phyloP scores from a whole-genome alignment of 257 asterid species.

The Solanum bulbocastanum region DNA sequence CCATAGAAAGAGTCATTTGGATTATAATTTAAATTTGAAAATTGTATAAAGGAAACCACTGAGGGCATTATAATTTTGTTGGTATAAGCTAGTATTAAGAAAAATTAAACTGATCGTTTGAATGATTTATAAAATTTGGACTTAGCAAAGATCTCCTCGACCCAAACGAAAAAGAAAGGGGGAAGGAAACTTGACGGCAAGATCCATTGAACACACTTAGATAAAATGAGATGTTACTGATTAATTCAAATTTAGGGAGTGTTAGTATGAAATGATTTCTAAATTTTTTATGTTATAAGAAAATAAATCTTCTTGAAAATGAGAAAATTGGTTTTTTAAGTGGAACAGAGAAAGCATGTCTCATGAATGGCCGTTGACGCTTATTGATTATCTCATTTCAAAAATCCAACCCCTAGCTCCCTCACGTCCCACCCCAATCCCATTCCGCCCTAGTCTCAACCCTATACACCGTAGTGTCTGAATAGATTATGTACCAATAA shows the following conservation, averaged over 20 bases:
- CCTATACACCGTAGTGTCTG: neutral
- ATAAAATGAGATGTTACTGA: no score
- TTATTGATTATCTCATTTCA: neutral
- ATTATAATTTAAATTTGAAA: neutral
- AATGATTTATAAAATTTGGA: neutral
- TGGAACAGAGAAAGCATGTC: neutral
- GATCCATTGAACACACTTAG: neutral
- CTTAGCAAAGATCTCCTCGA: neutral
- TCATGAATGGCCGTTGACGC: fast-evolving
- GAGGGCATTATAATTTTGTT: neutral
- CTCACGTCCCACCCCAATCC: no score
- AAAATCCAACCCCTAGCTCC: neutral
- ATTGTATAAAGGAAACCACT: neutral
- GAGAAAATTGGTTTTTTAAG: neutral
- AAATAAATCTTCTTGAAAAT: neutral
- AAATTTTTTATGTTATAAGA: neutral
- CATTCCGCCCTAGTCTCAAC: neutral
- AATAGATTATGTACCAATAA: neutral
- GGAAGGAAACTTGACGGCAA: neutral
- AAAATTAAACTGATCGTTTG: neutral
- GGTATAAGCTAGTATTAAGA: neutral
- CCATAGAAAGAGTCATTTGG: neutral
- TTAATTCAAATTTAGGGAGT: neutral
- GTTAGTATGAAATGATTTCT: neutral
- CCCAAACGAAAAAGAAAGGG: no score